phyloP scores from a whole-genome alignment of 352 stramenopile species.

The Peronosclerospora sorghi region DNA sequence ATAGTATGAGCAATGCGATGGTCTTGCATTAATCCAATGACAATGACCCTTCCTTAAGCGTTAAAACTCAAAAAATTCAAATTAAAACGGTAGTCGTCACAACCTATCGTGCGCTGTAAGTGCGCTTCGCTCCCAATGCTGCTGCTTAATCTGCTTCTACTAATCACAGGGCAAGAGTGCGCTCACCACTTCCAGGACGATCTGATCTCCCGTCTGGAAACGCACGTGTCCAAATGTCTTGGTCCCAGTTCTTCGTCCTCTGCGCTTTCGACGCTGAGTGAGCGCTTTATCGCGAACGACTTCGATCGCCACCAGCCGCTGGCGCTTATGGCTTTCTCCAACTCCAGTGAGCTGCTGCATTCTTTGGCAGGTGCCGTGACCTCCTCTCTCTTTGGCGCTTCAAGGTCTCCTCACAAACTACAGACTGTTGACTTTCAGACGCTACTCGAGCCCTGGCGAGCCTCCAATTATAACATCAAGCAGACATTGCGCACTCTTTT shows the following conservation, averaged over 20 bases:
- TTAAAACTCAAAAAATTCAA: not conserved
- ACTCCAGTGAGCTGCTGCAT: constrained; percentile 23
- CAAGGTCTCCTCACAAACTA: constrained; percentile 11
- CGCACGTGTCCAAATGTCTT: constrained; percentile 29
- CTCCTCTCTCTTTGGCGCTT: constrained; percentile 22
- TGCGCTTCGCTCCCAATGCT: constrained; percentile 4
- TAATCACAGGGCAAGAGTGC: constrained; percentile 17
- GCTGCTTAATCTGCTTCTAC: constrained; percentile 4
- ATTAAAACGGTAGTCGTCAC: not conserved
- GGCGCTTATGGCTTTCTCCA: constrained; percentile 44
- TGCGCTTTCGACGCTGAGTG: constrained; percentile 27
- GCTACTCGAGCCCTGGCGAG: constrained; percentile 15
- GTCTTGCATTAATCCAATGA: too few relatives aligned
- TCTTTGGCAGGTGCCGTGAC: constrained; percentile 23
- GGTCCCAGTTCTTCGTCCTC: constrained; percentile 14
- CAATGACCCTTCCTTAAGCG: too few relatives aligned
- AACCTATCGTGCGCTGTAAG: not conserved
- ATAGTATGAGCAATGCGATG: too few relatives aligned
- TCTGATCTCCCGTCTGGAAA: constrained; percentile 34
- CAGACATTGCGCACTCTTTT: constrained; percentile 31
- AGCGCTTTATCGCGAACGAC: constrained; percentile 39
- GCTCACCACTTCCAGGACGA: constrained; percentile 25
- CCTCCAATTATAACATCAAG: constrained; percentile 39
- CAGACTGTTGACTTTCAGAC: constrained; percentile 19
- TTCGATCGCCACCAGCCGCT: constrained; percentile 41